Evolutionary conservation across 1,139 yeast species (phyloP).

Genomic region (Zhuliangozyma parablackwelliae): DNA sequence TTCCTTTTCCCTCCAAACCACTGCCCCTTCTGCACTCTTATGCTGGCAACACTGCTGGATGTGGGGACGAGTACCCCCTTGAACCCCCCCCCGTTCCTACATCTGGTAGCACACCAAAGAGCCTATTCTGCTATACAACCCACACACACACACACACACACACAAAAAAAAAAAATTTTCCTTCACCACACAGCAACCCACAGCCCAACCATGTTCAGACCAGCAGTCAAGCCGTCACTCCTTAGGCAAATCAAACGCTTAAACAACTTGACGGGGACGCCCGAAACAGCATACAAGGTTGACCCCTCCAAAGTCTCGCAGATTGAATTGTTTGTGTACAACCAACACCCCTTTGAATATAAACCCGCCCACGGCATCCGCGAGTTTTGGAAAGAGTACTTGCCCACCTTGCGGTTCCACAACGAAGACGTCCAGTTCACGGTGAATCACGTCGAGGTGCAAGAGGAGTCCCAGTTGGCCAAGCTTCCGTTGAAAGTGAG

Average conservation of each 20-base stretch:
- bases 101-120: too few species aligned
- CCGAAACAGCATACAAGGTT: slow-evolving; percentile 31
- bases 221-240: slow-evolving; percentile 4
- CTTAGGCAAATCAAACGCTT: slow-evolving; percentile 29
- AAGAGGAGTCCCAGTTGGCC: slow-evolving; percentile 33
- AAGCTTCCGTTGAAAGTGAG: slow-evolving; percentile 45
- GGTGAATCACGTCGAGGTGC: slow-evolving; percentile 52
- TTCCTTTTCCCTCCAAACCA: too few species aligned
- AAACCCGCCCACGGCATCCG: slow-evolving; percentile 36
- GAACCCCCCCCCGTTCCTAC: too few species aligned
- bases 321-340: slow-evolving; percentile 20
- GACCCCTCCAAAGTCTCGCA: slow-evolving; percentile 20
- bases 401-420: slow-evolving; percentile 79
- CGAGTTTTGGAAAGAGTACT: slow-evolving; percentile 64
- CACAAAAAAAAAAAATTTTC: too few species aligned
- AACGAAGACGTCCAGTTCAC: slow-evolving; percentile 66
- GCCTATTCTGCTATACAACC: too few species aligned
- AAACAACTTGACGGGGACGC: slow-evolving; percentile 37
- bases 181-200: too few species aligned
- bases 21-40: too few species aligned
- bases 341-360: slow-evolving; percentile 11
- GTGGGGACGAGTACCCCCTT: too few species aligned
- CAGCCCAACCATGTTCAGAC: too few species aligned
- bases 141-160: too few species aligned
- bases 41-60: too few species aligned